Base-by-base conservation (phyloP, 140 eudicot species). In the Bidens hawaiensis region DNA sequence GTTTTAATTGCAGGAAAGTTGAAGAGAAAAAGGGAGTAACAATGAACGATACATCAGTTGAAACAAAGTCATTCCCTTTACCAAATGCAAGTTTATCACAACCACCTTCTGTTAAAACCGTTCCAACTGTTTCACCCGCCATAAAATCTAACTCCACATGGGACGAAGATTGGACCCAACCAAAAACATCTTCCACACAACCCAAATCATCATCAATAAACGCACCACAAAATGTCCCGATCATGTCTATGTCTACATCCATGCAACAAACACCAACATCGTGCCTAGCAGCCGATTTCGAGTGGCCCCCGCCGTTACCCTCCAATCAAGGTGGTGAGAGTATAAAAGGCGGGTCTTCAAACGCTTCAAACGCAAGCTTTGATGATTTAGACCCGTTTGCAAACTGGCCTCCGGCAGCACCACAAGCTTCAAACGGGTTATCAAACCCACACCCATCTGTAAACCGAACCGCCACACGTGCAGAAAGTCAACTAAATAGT, bases 301-400 rank as follows among this genome's bases (percentile, higher is more conserved):
- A 87, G 73, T 91, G 96, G 98, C 98, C 96, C 31, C 91, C 94
- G 46, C 74, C 60, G 23, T 65, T 85, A 22, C 73, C 95, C 60
- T 34, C 85, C 59, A 21, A 75, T 53, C 79, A 68, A 41, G 76
- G 78, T 16, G 69, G 71, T 66, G 69, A 72, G 59, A 54, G 10
- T 19, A 62, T 60, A 13, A 78, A 65, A 60, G 72, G 70, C 48
- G 72, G 54, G 47, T 31, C 78, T 6, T n/a, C n/a, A n/a, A n/a
- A n/a, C n/a, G n/a, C n/a, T n/a, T 75, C 94, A 9, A 68, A 67
- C 72, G 61, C 85, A 46, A 72, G 81, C 73, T 80, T 91, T 22
- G 93, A 87, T 59, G 98, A 91, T 65, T 38, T 85, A 51, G 98
- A 91, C 75, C 98, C 98, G 26, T 91, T 91, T 77, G 95, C 98